These are phyloP conservation scores for Thielaviopsis musarum DNA, from an alignment of 2,329 filamentous ascomycete species.

Conservation along the genomic window DNA sequence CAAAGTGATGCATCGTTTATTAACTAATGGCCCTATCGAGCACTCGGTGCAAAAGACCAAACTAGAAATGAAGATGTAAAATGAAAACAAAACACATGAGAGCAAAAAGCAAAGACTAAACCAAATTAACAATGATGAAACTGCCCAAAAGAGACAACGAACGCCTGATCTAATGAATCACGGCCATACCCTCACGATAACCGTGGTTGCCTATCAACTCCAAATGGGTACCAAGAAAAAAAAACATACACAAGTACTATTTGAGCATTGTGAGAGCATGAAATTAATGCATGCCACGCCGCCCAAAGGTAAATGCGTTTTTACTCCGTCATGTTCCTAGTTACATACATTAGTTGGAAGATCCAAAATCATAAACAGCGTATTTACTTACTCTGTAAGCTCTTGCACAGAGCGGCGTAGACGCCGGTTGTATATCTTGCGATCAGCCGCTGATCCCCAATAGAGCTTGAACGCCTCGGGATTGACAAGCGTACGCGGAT, in stretches of 20 bases:
- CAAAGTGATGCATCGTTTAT: too few relatives aligned
- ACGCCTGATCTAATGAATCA: neutral
- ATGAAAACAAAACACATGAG: neutral
- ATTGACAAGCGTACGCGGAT: constrained; percentile 75
- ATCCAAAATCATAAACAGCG: neutral
- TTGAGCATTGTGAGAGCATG: too few relatives aligned
- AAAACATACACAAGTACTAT: neutral
- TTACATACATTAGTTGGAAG: neutral
- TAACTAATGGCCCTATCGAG: too few relatives aligned
- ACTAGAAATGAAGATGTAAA: too few relatives aligned
- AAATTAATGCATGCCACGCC: too few relatives aligned
- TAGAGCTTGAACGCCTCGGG: constrained; percentile 72
- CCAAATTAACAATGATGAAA: neutral
- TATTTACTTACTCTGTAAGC: constrained; percentile 39
- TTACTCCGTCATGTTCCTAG: constrained; percentile 21
- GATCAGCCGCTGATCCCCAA: constrained; percentile 63
- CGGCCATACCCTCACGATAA: neutral
- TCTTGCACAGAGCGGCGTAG: constrained; percentile 62
- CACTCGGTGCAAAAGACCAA: too few relatives aligned
- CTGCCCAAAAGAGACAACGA: neutral
- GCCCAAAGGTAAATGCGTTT: too few relatives aligned
- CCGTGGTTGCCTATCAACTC: too few relatives aligned
- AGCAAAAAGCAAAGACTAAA: neutral
- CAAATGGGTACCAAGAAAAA: neutral
- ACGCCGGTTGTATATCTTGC: constrained; percentile 69